Conservation (phyloP, 2,329 filamentous ascomycete species). For the Geosmithia flava region DNA sequence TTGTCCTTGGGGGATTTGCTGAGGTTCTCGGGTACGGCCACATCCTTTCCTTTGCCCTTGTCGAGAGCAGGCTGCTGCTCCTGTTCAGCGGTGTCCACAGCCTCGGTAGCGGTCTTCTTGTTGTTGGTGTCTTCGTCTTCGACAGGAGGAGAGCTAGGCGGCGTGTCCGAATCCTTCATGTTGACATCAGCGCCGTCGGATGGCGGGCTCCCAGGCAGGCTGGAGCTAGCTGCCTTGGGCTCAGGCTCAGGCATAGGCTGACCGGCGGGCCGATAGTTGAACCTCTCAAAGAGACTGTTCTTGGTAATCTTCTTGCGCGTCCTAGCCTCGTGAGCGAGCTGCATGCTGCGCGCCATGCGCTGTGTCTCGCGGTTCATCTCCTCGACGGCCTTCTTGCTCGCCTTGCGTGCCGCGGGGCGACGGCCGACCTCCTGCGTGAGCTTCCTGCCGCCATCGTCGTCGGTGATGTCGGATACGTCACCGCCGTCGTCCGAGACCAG, state of each 20-base stretch:
- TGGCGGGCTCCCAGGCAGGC: constrained; percentile 35
- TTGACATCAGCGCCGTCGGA: constrained; percentile 31
- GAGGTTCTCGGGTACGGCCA: constrained; percentile 6
- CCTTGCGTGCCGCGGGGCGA: constrained; percentile 60
- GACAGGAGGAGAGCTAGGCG: constrained; percentile 56
- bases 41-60: constrained; percentile 50
- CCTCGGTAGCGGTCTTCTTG: constrained; percentile 9
- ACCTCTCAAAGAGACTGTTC: constrained; percentile 67
- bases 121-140: constrained; percentile 8
- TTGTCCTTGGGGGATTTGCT: constrained; percentile 7
- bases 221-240: constrained; percentile 39
- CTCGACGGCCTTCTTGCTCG: constrained; percentile 87
- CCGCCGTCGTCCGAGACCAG: constrained; percentile 23
- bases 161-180: constrained; percentile 43
- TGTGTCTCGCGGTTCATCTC: constrained; percentile 95
- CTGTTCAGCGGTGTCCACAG: constrained; percentile 6
- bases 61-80: constrained; percentile 23
- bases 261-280: constrained; percentile 54
- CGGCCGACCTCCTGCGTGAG: constrained; percentile 49
- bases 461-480: constrained; percentile 39
- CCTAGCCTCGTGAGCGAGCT: constrained; percentile 78
- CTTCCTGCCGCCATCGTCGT: constrained; percentile 49
- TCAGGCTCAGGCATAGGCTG: constrained; percentile 10
- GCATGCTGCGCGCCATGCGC: constrained; percentile 77
- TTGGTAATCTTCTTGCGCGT: constrained; percentile 88